Percentiles rank a stretch among this genome's conserved stretches.
phyloP scores from a whole-genome alignment of 164 flowering plant species.

The Platanus orientalis region DNA sequence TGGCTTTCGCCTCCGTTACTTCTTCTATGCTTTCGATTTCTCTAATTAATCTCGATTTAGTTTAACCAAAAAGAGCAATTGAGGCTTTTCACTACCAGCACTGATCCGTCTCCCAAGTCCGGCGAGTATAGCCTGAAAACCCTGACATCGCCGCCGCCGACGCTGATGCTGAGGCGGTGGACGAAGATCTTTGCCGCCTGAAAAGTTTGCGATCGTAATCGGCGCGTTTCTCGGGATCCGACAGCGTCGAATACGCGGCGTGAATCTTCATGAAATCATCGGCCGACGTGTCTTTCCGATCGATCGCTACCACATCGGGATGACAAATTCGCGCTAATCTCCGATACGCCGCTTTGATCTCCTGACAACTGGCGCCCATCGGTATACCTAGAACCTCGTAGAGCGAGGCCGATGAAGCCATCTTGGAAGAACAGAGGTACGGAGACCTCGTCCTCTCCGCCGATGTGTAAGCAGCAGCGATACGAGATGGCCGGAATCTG shows the following conservation, averaged over 20 bases:
- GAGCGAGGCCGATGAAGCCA: slow-evolving; percentile 30
- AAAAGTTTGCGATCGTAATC: slow-evolving; percentile 29
- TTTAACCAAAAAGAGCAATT: neutral
- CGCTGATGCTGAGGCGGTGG: neutral
- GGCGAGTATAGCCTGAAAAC: slow-evolving; percentile 19
- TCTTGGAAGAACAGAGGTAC: neutral
- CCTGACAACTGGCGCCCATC: slow-evolving; percentile 47
- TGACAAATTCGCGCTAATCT: slow-evolving; percentile 51
- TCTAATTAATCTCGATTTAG: neutral
- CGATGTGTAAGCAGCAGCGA: slow-evolving; percentile 15
- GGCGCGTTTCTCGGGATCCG: slow-evolving; percentile 33
- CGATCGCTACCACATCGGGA: slow-evolving; percentile 49
- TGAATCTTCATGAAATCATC: slow-evolving; percentile 31
- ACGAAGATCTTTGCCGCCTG: neutral
- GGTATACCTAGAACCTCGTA: slow-evolving; percentile 67
- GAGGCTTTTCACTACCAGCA: slow-evolving; percentile 28
- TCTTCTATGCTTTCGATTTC: neutral
- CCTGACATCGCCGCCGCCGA: neutral
- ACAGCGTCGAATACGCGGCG: slow-evolving; percentile 35
- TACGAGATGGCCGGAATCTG: slow-evolving; percentile 8
- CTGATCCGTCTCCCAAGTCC: slow-evolving; percentile 47
- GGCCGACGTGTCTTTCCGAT: slow-evolving; percentile 20
- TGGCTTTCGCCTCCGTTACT: neutral
- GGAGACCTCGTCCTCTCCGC: neutral
- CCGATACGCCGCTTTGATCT: slow-evolving; percentile 73